Conservation (phyloP, 2,329 filamentous ascomycete genomes). For the Pestalotiopsis sp. region DNA sequence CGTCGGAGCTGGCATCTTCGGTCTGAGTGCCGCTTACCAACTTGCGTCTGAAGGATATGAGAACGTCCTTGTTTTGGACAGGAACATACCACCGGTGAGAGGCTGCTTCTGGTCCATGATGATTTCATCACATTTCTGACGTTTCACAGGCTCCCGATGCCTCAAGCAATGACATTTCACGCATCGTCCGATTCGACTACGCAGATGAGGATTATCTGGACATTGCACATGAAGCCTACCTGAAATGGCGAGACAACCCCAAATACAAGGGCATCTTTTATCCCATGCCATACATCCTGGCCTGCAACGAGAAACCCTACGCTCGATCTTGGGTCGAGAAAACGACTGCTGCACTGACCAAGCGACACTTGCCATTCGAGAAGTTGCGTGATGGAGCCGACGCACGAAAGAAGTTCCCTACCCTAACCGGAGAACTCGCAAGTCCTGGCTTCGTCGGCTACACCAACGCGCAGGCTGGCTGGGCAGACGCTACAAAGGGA, state of each 20-base stretch:
- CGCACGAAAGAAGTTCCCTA: background rate
- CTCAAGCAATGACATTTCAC: constrained; percentile 39
- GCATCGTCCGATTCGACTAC: constrained; percentile 37
- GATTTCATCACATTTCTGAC: background rate
- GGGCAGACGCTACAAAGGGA: constrained; percentile 4
- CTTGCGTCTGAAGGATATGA: background rate
- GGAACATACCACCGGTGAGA: background rate
- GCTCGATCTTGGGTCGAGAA: background rate
- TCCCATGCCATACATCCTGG: background rate
- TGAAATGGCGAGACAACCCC: background rate
- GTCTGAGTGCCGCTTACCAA: background rate
- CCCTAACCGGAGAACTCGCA: background rate
- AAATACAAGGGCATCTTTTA: background rate
- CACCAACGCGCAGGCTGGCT: background rate
- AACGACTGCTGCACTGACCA: background rate
- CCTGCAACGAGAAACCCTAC: background rate
- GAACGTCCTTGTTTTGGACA: background rate
- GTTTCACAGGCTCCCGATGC: constrained; percentile 31
- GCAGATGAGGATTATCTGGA: constrained; percentile 27
- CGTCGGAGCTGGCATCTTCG: background rate
- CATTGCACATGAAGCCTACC: constrained; percentile 28
- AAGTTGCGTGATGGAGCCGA: background rate
- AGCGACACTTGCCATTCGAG: background rate
- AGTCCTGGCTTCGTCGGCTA: background rate
- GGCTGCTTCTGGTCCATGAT: background rate